These are phyloP conservation scores for Paramecium sonneborni DNA, from an alignment of 73 alveolate species.

Conservation along the genomic window DNA sequence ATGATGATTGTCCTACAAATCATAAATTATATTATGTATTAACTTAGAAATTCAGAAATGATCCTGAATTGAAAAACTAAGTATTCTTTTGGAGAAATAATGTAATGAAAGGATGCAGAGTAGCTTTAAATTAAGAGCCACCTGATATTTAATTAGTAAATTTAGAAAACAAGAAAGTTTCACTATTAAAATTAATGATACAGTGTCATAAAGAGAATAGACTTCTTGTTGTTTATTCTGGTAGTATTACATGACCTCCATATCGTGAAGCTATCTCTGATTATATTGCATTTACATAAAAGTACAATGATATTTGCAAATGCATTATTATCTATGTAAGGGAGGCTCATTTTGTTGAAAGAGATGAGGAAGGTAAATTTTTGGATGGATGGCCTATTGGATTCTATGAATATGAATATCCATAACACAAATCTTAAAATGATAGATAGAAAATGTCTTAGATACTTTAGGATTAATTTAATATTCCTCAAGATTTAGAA, in stretches of 20 bases:
- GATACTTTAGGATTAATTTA: background rate
- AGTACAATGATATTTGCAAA: slow-evolving; percentile 9
- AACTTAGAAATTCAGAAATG: background rate
- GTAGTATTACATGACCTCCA: slow-evolving; percentile 56
- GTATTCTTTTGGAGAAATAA: slow-evolving; percentile 54
- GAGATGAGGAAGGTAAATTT: background rate
- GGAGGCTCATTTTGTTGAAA: slow-evolving; percentile 55
- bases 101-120: slow-evolving; percentile 35
- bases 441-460: slow-evolving; percentile 26
- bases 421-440: slow-evolving; percentile 11
- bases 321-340: background rate
- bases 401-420: slow-evolving; percentile 36
- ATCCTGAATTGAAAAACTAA: slow-evolving; percentile 20
- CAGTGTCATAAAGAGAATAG: background rate
- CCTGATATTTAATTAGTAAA: background rate
- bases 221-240: background rate
- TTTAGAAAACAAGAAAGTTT: background rate
- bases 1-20: slow-evolving; percentile 26
- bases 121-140: background rate
- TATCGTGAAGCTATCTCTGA: slow-evolving; percentile 42
- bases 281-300: slow-evolving; percentile 34
- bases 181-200: background rate
- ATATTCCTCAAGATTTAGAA: slow-evolving; percentile 13
- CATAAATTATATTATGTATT: slow-evolving; percentile 21
- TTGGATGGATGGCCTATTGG: slow-evolving; percentile 62